Evolutionary conservation across 768 basidiomycete genomes (phyloP).

Genomic region (Antrodiella citrinella): DNA sequence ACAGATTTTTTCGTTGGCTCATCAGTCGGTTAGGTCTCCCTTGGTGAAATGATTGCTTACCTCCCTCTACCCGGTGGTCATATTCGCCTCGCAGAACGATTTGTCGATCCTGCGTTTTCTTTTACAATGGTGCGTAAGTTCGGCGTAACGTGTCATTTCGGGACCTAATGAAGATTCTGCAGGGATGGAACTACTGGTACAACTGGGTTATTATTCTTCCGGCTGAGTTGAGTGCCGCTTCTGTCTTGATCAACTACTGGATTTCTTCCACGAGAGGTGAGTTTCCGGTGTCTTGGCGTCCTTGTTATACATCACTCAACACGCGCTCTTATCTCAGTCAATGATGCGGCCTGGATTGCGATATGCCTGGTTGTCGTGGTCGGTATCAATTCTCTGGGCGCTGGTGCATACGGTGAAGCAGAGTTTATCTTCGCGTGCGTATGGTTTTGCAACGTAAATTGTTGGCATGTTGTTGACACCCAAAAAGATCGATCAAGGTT

Average conservation of each 20-base stretch:
- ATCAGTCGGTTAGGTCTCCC: conserved; percentile 14
- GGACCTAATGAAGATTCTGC: neutral
- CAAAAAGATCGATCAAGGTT: conserved; percentile 41
- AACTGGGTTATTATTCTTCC: conserved; percentile 27
- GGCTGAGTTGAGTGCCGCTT: conserved; percentile 42
- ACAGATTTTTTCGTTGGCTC: conserved; percentile 1
- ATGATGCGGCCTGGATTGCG: conserved; percentile 42
- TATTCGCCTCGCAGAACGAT: conserved; percentile 39
- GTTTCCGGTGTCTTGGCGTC: conserved; percentile 21
- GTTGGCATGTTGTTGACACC: no score
- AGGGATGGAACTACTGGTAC: conserved; percentile 18
- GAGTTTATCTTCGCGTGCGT: conserved; percentile 36
- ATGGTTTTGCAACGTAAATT: neutral
- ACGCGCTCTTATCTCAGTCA: conserved; percentile 16
- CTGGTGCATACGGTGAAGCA: conserved; percentile 28
- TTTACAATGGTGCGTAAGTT: conserved; percentile 44
- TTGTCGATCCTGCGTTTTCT: conserved; percentile 36
- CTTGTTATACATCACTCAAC: neutral
- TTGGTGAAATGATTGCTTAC: conserved; percentile 39
- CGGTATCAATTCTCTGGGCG: conserved; percentile 35
- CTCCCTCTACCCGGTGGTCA: conserved; percentile 40
- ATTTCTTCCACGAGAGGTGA: no score
- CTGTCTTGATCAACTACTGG: conserved; percentile 45
- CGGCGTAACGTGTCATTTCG: conserved; percentile 11
- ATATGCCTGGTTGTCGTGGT: conserved; percentile 45